Base-by-base conservation (phyloP, 2,329 filamentous ascomycete genomes). In the Elsinoe ampelina region DNA sequence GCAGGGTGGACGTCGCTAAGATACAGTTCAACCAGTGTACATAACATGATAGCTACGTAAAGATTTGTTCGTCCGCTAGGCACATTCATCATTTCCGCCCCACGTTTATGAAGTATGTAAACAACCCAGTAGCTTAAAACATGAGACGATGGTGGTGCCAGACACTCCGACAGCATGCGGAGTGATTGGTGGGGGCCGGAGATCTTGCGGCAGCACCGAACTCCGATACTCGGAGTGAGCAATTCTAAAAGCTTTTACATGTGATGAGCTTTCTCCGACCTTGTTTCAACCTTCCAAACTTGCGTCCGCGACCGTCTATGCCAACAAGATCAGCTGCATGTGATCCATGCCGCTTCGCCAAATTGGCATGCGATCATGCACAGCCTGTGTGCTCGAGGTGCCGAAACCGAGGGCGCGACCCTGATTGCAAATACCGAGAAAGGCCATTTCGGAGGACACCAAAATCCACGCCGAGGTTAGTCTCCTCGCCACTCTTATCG, bases 311-410 rank as follows among this genome's bases (percentile, higher is more conserved):
- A 13, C 41, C 12, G 5, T 45, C 41, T 45, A 52, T 55, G 52
- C 39, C 39, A 20, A 55, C 20, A 11, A 60, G 54, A 20, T 54
- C 58, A 38, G 58, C 66, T 30, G 65, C 66, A 1, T 68, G 66
- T 38, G 64, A 68, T 22, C 64, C 65, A 43, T 68, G 66, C 48
- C 58, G 66, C 35, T 57, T 39, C n/a, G 61, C 65, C 1, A 68
- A 67, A 47, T 58, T 67, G 17, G 63, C 64, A 5, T 68, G 66
- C 51, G 66, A 65, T 39, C 66, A 67, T 51, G 59, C 57, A 1
- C 62, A 58, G 36, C 66, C 66, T 10, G 58, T 63, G 2, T 68
- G 66, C 51, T 59, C 62, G 22, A 65, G 65, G 13, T 67, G 65
- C 34, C 50, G 39, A 12, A 60, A 63, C 19, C 58, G 58, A 11